A percentile compares a stretch with the other conserved stretches of the same genome.
Conservation (phyloP, 352 stramenopile genomes). For the Pythium biforme region DNA sequence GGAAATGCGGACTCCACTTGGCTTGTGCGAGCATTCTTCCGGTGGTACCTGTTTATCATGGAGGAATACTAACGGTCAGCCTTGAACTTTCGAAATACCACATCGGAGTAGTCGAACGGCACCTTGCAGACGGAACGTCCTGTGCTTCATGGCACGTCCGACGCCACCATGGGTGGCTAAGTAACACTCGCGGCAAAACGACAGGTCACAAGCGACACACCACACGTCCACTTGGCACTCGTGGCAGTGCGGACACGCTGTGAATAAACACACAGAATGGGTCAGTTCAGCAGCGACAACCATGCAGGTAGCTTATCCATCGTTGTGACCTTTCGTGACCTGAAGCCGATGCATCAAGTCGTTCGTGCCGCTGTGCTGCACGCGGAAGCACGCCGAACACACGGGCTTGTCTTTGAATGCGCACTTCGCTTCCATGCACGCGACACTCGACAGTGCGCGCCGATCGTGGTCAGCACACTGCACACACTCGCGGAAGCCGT, state of each 20-base stretch:
- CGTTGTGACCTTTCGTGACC: slow-evolving; percentile 25
- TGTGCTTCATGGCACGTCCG: slow-evolving; percentile 31
- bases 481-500: slow-evolving; percentile 1
- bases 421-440: slow-evolving; percentile 14
- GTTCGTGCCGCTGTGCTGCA: neutral
- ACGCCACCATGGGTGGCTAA: slow-evolving; percentile 46
- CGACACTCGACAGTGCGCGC: slow-evolving; percentile 16
- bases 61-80: too few relatives aligned
- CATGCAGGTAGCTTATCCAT: too few relatives aligned
- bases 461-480: neutral
- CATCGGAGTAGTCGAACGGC: neutral
- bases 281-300: too few relatives aligned
- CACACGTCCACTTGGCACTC: slow-evolving; percentile 40
- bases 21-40: slow-evolving; percentile 39
- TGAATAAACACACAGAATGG: neutral
- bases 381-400: slow-evolving; percentile 18
- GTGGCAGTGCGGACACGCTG: slow-evolving; percentile 68
- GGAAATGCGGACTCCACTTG: slow-evolving; percentile 49
- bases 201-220: slow-evolving; percentile 61
- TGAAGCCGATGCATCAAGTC: slow-evolving; percentile 8
- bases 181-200: slow-evolving; percentile 63
- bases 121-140: slow-evolving; percentile 37
- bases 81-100: too few relatives aligned
- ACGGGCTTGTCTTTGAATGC: neutral
- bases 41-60: slow-evolving; percentile 30